Evolutionary conservation across 2,329 filamentous ascomycete genomes (phyloP), one percentile per base, ranked within the genome.

Genomic region (Ceratocystis ficicola): DNA sequence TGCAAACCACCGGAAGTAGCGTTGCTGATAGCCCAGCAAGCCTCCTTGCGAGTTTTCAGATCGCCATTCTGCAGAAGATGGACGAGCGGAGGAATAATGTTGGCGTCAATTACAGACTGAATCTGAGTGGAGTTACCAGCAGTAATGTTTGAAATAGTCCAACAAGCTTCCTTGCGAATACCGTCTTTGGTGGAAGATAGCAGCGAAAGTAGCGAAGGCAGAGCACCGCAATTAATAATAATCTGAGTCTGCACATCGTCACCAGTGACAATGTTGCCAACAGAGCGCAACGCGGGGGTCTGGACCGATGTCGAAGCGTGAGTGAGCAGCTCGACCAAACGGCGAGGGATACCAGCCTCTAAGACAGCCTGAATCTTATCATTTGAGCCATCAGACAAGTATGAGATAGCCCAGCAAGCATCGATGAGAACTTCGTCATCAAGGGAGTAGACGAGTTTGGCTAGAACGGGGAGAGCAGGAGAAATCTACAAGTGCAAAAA

Each of bases 361-460:
- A 99, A 97, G 66, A 99, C 94, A 60, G 94, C 93, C 78, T 99
- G 94, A 70, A 99, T 99, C 82, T 99, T 99, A 74, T 99, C 94
- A 76, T 99, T 99, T 72, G 92, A 90, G 55, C 94, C 94, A 76
- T 99, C 94, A 2, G 94, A 97, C 22, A 99, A 85, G 75, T 99
- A 99, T 0, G 93, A 97, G 73, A 99, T 97, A 69, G 94, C 94
- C 94, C 94, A 99, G 86, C 94, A 99, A 68, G 94, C 94, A 77
- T 99, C 94, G 73, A 99, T 99, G 68, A 99, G 81, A 67, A 99
- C 94, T 76, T 99, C 94, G 71, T 99, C 94, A 74, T 99, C 94
- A 66, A 99, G 84, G 69, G 94, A 97, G 79, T 99, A 99, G 68
- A 99, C 93, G 44, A 99, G 86, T 82, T 99, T 99, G 71, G 94